Conservation (phyloP, 1,139 yeast species). For the Yamadazyma trypodendri region DNA sequence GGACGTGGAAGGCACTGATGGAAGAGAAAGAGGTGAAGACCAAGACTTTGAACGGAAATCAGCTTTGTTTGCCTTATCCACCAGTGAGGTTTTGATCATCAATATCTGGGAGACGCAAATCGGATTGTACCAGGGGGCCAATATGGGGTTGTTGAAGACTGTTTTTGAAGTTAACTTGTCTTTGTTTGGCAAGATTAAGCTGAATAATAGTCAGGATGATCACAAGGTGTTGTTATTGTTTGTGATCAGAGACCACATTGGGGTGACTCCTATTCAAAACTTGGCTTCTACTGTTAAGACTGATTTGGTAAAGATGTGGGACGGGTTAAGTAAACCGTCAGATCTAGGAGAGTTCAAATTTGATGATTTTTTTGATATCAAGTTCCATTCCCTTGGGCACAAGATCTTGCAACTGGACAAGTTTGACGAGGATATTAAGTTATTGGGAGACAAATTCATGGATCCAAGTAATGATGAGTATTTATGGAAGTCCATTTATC, state of each 20-base stretch:
- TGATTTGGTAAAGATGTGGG: constrained; percentile 81
- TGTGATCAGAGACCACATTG: constrained; percentile 90
- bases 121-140: constrained; percentile 96
- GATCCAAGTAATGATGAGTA: constrained; percentile 34
- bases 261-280: constrained; percentile 78
- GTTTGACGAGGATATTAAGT: constrained; percentile 62
- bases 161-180: constrained; percentile 94
- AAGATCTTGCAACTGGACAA: constrained; percentile 77
- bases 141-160: constrained; percentile 91
- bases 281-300: constrained; percentile 64
- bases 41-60: constrained; percentile 97
- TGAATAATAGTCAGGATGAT: constrained; percentile 30
- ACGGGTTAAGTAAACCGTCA: constrained; percentile 67
- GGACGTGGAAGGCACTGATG: constrained; percentile 98
- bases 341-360: constrained; percentile 53
- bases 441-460: constrained; percentile 61
- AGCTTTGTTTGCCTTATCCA: constrained; percentile 89
- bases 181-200: constrained; percentile 55
- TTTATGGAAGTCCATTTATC: constrained; percentile 69
- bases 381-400: constrained; percentile 81
- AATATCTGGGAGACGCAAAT: constrained; percentile 98
- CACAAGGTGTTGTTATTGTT: constrained; percentile 78
- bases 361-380: constrained; percentile 79
- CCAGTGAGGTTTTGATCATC: constrained; percentile 85
- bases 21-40: constrained; percentile 96